Percentiles rank a stretch among this genome's conserved stretches.
These are phyloP conservation scores for Fraxinus paxiana DNA, from an alignment of 305 asterid genomes.

Conservation along the genomic window DNA sequence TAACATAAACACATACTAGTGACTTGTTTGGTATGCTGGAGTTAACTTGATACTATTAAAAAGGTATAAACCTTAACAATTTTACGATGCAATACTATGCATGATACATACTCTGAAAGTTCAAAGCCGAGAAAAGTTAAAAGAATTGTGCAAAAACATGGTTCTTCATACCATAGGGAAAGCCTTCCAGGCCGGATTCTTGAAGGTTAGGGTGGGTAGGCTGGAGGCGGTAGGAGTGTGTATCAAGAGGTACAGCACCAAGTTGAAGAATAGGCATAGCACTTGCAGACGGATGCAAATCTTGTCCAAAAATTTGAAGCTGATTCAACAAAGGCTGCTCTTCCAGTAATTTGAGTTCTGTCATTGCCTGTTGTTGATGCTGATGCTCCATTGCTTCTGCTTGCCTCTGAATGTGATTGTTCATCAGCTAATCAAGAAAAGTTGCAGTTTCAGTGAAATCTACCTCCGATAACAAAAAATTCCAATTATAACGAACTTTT, in stretches of 20 bases:
- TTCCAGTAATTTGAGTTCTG: conserved; percentile 50
- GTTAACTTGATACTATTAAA: not conserved
- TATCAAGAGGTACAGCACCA: conserved; percentile 35
- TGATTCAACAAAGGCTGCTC: conserved; percentile 53
- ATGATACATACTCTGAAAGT: not conserved
- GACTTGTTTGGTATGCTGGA: not conserved
- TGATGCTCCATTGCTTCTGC: conserved; percentile 38
- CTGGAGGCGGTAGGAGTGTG: conserved; percentile 48
- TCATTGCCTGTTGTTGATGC: conserved; percentile 39
- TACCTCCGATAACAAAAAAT: not conserved
- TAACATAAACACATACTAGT: not conserved
- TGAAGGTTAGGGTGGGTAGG: conserved; percentile 73
- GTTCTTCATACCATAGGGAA: conserved; percentile 16
- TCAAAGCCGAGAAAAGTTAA: not conserved
- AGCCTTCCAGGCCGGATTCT: conserved; percentile 24
- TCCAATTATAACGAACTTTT: not conserved
- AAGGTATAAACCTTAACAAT: not conserved
- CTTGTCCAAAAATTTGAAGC: conserved; percentile 56
- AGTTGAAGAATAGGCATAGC: conserved; percentile 34
- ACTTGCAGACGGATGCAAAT: conserved; percentile 20
- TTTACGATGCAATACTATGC: not conserved
- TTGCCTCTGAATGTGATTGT: conserved; percentile 49
- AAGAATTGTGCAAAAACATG: not conserved
- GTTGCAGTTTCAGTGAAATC: not conserved
- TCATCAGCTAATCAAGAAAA: conserved; percentile 46